Conservation (phyloP, 345 rosid species). For the Gossypium turneri region DNA sequence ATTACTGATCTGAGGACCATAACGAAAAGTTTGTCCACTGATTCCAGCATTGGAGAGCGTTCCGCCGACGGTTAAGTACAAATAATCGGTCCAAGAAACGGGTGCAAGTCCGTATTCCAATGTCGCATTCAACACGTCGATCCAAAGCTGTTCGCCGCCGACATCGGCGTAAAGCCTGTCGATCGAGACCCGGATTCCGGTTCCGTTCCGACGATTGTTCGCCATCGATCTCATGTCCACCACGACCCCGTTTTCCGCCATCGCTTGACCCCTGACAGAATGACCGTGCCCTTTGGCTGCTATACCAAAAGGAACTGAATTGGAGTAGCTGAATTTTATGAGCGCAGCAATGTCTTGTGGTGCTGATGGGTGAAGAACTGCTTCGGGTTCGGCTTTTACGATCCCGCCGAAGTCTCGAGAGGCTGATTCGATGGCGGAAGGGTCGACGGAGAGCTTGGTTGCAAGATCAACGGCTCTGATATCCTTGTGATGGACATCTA, state of each 20-base stretch:
- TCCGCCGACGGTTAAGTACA: conserved; percentile 86
- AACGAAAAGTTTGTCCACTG: conserved; percentile 75
- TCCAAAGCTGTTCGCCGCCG: conserved; percentile 77
- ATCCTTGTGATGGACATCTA: neutral
- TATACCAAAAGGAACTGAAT: conserved; percentile 36
- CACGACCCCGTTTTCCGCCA: conserved; percentile 60
- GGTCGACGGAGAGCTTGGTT: conserved; percentile 37
- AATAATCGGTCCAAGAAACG: conserved; percentile 76
- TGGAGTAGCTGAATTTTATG: conserved; percentile 37
- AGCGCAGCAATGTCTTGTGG: conserved; percentile 44
- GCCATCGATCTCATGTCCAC: conserved; percentile 57
- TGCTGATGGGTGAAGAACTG: conserved; percentile 68
- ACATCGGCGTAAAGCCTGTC: conserved; percentile 57
- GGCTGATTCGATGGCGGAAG: conserved; percentile 35
- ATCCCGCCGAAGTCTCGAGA: conserved; percentile 69
- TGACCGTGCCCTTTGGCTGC: conserved; percentile 88
- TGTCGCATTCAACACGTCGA: conserved; percentile 57
- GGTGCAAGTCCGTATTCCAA: conserved; percentile 63
- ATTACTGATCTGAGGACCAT: conserved; percentile 93
- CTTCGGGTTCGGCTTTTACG: conserved; percentile 40
- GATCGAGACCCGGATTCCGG: conserved; percentile 21
- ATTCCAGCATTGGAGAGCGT: conserved; percentile 95
- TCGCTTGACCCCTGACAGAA: conserved; percentile 72
- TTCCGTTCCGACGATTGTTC: conserved; percentile 25
- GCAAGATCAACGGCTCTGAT: conserved; percentile 13